Conservation (phyloP, 306 rosid genomes). For the Oxytropis ochrocephala region DNA sequence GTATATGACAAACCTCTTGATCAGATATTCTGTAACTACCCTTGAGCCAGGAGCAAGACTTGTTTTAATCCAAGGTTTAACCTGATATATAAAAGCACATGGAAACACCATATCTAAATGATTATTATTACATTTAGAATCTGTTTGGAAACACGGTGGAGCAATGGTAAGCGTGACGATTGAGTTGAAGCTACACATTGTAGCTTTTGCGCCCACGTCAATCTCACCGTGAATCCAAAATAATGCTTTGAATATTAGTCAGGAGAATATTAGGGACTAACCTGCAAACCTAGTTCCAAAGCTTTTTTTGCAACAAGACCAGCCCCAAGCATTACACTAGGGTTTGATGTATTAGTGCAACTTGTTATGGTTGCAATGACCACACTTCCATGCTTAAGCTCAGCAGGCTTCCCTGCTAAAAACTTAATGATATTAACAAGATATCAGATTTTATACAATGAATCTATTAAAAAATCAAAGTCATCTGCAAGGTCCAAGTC, state of each 20-base stretch:
- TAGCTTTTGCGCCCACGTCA: too few relatives aligned
- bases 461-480: neutral
- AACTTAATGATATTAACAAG: neutral
- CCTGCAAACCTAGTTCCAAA: constrained; percentile 71
- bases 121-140: neutral
- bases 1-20: constrained; percentile 15
- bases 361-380: constrained; percentile 86
- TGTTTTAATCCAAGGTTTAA: constrained; percentile 37
- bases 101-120: neutral
- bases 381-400: constrained; percentile 69
- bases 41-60: constrained; percentile 42
- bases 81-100: constrained; percentile 13
- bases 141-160: too few relatives aligned
- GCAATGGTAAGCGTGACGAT: too few relatives aligned
- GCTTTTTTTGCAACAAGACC: constrained; percentile 83
- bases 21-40: constrained; percentile 31
- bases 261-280: too few relatives aligned
- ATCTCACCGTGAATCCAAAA: too few relatives aligned
- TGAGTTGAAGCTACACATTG: too few relatives aligned
- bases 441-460: neutral
- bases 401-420: constrained; percentile 54
- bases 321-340: constrained; percentile 83
- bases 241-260: too few relatives aligned
- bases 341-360: constrained; percentile 85
- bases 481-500: neutral